Evolutionary conservation across 2,329 filamentous ascomycete species (phyloP).

Genomic region (Lachnellula suecica): DNA sequence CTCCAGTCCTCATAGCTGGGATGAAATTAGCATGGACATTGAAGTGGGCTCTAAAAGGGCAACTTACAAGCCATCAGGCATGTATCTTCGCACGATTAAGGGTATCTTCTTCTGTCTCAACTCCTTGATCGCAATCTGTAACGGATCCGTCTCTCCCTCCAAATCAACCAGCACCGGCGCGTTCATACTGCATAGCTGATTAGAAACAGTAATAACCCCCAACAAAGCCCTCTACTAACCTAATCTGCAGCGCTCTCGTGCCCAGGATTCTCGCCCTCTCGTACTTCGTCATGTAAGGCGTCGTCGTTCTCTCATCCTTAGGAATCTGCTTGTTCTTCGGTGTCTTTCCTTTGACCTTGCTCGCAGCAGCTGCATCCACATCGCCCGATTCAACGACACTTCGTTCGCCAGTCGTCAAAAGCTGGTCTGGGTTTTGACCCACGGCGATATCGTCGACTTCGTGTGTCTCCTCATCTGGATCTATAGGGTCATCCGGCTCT

Average conservation of each 20-base stretch:
- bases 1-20: constrained; percentile 94
- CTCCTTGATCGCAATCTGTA: constrained; percentile 98
- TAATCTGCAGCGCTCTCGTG: constrained; percentile 92
- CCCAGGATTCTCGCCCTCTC: constrained; percentile 91
- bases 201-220: neutral
- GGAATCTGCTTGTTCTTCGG: constrained; percentile 85
- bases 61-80: constrained; percentile 92
- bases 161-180: constrained; percentile 94
- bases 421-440: constrained; percentile 54
- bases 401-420: constrained; percentile 32
- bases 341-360: constrained; percentile 53
- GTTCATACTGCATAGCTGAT: constrained; percentile 72
- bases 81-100: constrained; percentile 88
- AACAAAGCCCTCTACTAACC: constrained; percentile 51
- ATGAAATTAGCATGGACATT: constrained; percentile 2
- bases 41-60: neutral
- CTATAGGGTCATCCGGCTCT: constrained; percentile 53
- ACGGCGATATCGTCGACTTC: constrained; percentile 52
- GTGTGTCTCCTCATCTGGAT: constrained; percentile 51
- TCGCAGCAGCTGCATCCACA: constrained; percentile 54
- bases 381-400: constrained; percentile 59
- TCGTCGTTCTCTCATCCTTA: constrained; percentile 84
- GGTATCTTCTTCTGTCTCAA: constrained; percentile 98
- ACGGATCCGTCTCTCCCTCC: constrained; percentile 94
- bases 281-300: constrained; percentile 99